A percentile compares a stretch with the other conserved stretches of the same genome.
These are phyloP conservation scores for Blastocystis sp. DNA, from an alignment of 352 stramenopile genomes.

Conservation along the genomic window DNA sequence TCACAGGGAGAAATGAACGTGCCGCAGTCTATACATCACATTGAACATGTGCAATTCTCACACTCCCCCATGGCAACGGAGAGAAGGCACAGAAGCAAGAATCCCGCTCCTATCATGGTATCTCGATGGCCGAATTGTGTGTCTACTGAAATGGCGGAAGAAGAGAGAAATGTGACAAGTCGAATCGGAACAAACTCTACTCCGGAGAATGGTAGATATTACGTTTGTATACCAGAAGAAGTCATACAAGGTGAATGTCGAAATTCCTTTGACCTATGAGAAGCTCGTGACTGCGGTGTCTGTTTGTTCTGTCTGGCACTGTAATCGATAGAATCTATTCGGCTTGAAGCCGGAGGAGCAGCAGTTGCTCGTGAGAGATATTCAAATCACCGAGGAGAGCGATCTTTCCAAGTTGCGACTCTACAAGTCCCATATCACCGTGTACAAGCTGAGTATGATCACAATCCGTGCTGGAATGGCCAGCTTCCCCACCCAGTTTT, in stretches of 20 bases:
- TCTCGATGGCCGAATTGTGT: background rate
- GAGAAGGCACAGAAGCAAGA: background rate
- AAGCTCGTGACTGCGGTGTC: background rate
- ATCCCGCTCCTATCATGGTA: background rate
- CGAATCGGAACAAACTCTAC: constrained; percentile 8
- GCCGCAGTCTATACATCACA: constrained; percentile 42
- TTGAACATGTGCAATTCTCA: background rate
- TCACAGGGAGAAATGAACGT: constrained; percentile 54
- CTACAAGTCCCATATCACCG: constrained; percentile 16
- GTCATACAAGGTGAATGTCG: constrained; percentile 4
- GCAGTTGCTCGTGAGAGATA: constrained; percentile 47
- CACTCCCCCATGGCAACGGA: background rate
- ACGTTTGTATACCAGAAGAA: constrained; percentile 53
- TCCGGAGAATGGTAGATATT: constrained; percentile 4
- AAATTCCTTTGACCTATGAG: constrained; percentile 52
- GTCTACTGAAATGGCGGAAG: background rate
- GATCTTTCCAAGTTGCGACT: constrained; percentile 15
- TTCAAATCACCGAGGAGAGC: constrained; percentile 14
- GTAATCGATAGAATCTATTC: constrained; percentile 39
- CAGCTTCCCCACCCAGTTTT: constrained; percentile 26
- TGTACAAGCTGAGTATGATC: constrained; percentile 32
- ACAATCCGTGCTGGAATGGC: constrained; percentile 27
- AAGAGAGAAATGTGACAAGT: background rate
- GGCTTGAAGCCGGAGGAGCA: background rate
- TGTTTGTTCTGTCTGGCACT: background rate